A percentile compares a stretch with the other conserved stretches of the same genome.
These are phyloP conservation scores for Peniophora sp. DNA, from an alignment of 1,284 basidiomycete species.

Conservation along the genomic window DNA sequence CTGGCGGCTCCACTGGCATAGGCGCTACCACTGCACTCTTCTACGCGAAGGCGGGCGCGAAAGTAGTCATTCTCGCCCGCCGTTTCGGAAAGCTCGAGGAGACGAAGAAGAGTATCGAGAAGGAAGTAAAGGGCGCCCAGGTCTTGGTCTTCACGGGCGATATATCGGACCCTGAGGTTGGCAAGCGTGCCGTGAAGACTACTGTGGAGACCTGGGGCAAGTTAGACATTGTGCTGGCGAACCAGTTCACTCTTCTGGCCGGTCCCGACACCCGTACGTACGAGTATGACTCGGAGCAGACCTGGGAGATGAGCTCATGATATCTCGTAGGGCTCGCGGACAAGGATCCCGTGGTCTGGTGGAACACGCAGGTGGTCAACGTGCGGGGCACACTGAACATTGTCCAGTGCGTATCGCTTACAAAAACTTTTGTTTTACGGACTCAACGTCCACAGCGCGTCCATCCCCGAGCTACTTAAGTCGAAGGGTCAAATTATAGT, in stretches of 20 bases:
- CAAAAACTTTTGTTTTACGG: neutral
- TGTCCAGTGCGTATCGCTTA: neutral
- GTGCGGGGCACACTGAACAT: neutral
- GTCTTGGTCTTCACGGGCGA: neutral
- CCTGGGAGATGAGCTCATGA: no score
- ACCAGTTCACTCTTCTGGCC: neutral
- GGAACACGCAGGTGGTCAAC: neutral
- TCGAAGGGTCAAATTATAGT: neutral
- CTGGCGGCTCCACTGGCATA: conserved; percentile 17
- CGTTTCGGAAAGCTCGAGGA: conserved; percentile 2
- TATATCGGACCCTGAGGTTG: conserved; percentile 1
- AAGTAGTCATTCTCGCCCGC: conserved; percentile 3
- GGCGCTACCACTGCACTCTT: conserved; percentile 6
- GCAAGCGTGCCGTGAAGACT: conserved; percentile 3
- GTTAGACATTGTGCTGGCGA: conserved; percentile 9
- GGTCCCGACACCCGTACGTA: neutral
- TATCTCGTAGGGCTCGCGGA: neutral
- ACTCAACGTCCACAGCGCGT: neutral
- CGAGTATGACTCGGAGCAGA: neutral
- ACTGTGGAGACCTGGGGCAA: conserved; percentile 5
- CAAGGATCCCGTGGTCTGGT: neutral
- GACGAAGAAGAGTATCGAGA: conserved; percentile 4
- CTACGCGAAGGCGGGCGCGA: conserved; percentile 7
- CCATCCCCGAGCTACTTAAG: neutral
- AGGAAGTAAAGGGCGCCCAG: neutral